Conservation (phyloP, 2,329 filamentous ascomycete species). For the Trichoderma pleuroti region DNA sequence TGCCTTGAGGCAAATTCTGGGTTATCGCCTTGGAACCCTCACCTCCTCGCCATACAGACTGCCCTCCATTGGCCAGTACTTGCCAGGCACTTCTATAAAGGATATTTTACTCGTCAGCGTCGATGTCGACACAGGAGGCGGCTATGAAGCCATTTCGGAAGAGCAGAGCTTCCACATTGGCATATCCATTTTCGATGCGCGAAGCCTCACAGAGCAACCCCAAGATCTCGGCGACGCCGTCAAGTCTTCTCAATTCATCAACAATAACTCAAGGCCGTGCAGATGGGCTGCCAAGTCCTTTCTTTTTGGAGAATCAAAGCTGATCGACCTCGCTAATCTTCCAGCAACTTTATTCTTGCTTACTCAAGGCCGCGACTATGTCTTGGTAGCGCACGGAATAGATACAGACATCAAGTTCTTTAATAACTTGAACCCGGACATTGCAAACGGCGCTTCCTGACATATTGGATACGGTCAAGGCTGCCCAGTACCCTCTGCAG, state of each 20-base stretch:
- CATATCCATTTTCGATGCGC: slow-evolving; percentile 21
- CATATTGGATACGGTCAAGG: slow-evolving; percentile 29
- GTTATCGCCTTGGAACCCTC: slow-evolving; percentile 17
- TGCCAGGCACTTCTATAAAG: neutral
- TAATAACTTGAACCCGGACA: slow-evolving; percentile 18
- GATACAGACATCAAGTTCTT: slow-evolving; percentile 21
- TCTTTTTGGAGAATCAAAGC: slow-evolving; percentile 20
- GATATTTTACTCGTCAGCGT: neutral
- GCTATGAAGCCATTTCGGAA: slow-evolving; percentile 19
- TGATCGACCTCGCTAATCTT: neutral
- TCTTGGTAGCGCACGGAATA: slow-evolving; percentile 21
- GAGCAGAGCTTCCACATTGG: slow-evolving; percentile 22
- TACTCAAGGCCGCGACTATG: slow-evolving; percentile 18
- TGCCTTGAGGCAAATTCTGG: slow-evolving; percentile 22
- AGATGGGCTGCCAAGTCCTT: slow-evolving; percentile 17
- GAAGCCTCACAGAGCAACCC: neutral
- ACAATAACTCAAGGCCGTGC: slow-evolving; percentile 5
- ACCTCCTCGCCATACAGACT: neutral
- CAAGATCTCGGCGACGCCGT: slow-evolving; percentile 13
- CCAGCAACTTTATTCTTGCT: slow-evolving; percentile 4
- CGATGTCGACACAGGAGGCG: slow-evolving; percentile 19
- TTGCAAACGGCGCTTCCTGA: slow-evolving; percentile 18
- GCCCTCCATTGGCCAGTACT: neutral
- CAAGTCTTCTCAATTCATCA: slow-evolving; percentile 23
- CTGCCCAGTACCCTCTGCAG: slow-evolving; percentile 26